Conservation (phyloP, 192 early-diverging fungal species). For the Ambispora gerdemannii region DNA sequence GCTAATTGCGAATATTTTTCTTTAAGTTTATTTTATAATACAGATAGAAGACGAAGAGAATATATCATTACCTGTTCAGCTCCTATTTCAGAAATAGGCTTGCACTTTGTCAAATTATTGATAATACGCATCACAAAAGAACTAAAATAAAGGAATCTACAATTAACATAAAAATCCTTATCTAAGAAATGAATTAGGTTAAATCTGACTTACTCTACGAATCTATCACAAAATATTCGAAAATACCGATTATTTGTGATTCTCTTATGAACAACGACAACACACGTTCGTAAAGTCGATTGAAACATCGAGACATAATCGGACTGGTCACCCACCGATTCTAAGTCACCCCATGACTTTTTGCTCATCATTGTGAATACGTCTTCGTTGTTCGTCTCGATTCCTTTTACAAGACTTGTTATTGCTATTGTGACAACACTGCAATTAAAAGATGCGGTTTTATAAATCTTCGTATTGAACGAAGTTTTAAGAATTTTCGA, state of each 20-base stretch:
- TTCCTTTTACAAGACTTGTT: constrained; percentile 59
- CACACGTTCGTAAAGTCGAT: constrained; percentile 50
- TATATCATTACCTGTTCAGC: constrained; percentile 76
- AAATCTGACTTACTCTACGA: constrained; percentile 70
- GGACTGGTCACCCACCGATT: constrained; percentile 92
- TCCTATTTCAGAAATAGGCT: constrained; percentile 87
- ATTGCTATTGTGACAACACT: constrained; percentile 65
- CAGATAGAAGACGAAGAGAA: neutral
- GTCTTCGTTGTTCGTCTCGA: constrained; percentile 67
- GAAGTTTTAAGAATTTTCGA: neutral
- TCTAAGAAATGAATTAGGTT: constrained; percentile 8
- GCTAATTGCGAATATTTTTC: constrained; percentile 37
- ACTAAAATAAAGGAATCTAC: constrained; percentile 38
- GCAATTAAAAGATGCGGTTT: neutral
- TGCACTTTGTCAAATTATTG: constrained; percentile 68
- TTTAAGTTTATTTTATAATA: no score
- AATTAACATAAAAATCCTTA: neutral
- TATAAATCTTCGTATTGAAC: neutral
- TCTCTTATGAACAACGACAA: constrained; percentile 56
- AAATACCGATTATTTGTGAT: constrained; percentile 77
- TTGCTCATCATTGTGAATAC: constrained; percentile 71
- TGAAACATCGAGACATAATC: constrained; percentile 75
- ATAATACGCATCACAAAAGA: constrained; percentile 68
- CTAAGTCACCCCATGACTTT: constrained; percentile 75
- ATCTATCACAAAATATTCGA: constrained; percentile 87